Evolutionary conservation across 108 stramenopile genomes (phyloP).

Genomic region (Fragilariopsis cylindrus): DNA sequence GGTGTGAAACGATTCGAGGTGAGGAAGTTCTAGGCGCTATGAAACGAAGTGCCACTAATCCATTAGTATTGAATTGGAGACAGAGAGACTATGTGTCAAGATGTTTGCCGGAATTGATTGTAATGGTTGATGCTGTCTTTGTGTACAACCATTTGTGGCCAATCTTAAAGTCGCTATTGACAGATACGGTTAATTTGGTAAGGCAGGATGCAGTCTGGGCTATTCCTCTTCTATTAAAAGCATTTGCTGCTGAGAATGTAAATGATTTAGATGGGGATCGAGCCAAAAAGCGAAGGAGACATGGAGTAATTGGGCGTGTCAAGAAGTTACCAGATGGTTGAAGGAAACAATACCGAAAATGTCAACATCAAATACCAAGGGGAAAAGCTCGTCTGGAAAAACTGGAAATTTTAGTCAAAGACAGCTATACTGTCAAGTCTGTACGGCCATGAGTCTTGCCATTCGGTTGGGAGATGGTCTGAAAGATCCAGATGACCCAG

Average conservation of each 20-base stretch:
- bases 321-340: constrained; percentile 67
- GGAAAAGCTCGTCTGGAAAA: constrained; percentile 48
- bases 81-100: constrained; percentile 88
- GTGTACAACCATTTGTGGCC: constrained; percentile 75
- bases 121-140: constrained; percentile 51
- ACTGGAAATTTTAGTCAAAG: constrained; percentile 68
- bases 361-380: constrained; percentile 29
- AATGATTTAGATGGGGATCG: constrained; percentile 35
- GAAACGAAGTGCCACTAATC: constrained; percentile 77
- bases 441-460: constrained; percentile 63
- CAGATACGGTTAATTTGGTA: constrained; percentile 76
- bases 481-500: constrained; percentile 38
- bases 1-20: constrained; percentile 74
- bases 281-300: constrained; percentile 23
- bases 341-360: constrained; percentile 62
- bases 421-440: constrained; percentile 77
- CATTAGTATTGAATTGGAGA: constrained; percentile 92
- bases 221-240: constrained; percentile 62
- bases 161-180: constrained; percentile 65
- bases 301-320: constrained; percentile 35
- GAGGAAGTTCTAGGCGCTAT: constrained; percentile 73
- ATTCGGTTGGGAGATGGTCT: constrained; percentile 62
- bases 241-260: constrained; percentile 45
- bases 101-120: constrained; percentile 80
- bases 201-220: constrained; percentile 83